Evolutionary conservation across 1,139 yeast species (phyloP).

Genomic region (Groenewaldozyma sp.): DNA sequence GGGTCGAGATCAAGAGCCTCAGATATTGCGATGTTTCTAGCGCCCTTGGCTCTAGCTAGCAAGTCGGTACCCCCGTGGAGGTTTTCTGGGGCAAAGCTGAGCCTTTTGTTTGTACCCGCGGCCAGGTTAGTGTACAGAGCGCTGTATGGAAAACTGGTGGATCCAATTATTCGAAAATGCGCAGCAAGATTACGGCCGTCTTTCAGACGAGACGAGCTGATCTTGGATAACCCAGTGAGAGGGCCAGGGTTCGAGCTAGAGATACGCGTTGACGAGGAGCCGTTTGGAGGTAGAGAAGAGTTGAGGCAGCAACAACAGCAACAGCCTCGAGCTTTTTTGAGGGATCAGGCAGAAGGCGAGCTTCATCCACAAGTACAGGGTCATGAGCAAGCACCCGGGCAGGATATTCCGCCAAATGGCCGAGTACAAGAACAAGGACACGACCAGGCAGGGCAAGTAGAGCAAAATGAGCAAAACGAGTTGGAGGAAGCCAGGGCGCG

Average conservation of each 20-base stretch:
- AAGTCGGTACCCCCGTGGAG: slow-evolving; percentile 18
- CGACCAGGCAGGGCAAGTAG: not conserved
- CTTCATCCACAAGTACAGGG: not conserved
- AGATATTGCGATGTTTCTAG: slow-evolving; percentile 12
- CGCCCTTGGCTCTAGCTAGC: slow-evolving; percentile 20
- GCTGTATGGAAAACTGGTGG: slow-evolving; percentile 19
- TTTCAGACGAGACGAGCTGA: slow-evolving; percentile 1
- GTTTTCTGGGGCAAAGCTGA: slow-evolving; percentile 19
- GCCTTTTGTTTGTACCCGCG: slow-evolving; percentile 18
- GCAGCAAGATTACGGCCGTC: slow-evolving; percentile 17
- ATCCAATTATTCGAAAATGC: slow-evolving; percentile 20
- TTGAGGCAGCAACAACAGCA: not conserved
- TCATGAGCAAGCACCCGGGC: not conserved
- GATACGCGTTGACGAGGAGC: slow-evolving; percentile 9
- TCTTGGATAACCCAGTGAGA: not conserved
- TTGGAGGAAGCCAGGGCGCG: slow-evolving; percentile 3
- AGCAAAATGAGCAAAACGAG: not conserved
- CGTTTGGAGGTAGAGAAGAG: not conserved
- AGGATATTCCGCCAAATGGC: no score
- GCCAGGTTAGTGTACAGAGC: slow-evolving; percentile 18
- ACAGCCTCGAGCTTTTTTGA: not conserved
- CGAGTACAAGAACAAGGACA: slow-evolving; percentile 1
- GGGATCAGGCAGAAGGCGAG: slow-evolving; percentile 1
- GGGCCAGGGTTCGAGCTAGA: slow-evolving; percentile 8
- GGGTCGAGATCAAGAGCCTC: slow-evolving; percentile 14